These are phyloP conservation scores for Lecanicillium sp. DNA, from an alignment of 2,329 filamentous ascomycete species.

Conservation along the genomic window DNA sequence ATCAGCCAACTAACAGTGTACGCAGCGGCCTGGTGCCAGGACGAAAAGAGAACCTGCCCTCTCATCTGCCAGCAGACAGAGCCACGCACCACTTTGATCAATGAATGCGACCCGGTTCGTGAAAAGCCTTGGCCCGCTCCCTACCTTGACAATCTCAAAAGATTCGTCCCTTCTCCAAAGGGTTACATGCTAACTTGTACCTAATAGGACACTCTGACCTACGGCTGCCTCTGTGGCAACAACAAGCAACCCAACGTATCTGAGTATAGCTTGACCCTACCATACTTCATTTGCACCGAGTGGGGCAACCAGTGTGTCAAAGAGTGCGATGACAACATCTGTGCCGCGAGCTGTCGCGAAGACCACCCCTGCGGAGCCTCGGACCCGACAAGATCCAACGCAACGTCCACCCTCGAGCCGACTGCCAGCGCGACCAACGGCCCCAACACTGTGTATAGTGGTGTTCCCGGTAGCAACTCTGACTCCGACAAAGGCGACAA, in stretches of 20 bases:
- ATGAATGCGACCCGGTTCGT: constrained; percentile 60
- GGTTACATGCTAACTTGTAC: constrained; percentile 1
- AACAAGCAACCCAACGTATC: constrained; percentile 61
- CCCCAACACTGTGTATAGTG: constrained; percentile 30
- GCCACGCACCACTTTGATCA: constrained; percentile 43
- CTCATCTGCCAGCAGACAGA: constrained; percentile 59
- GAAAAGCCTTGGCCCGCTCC: background rate
- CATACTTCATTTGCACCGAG: constrained; percentile 67
- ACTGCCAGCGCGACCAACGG: constrained; percentile 20
- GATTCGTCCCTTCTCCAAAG: background rate
- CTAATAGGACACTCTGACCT: constrained; percentile 50
- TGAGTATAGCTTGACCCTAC: constrained; percentile 70
- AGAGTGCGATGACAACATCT: constrained; percentile 49
- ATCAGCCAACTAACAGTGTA: constrained; percentile 12
- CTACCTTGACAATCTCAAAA: background rate
- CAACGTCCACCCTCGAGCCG: constrained; percentile 35
- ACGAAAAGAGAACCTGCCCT: constrained; percentile 57
- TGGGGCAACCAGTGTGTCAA: constrained; percentile 62
- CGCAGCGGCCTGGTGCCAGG: constrained; percentile 56
- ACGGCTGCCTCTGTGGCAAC: constrained; percentile 63
- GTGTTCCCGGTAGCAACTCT: constrained; percentile 13
- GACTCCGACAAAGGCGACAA: constrained; percentile 8
- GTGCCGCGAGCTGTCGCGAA: constrained; percentile 50
- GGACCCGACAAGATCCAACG: constrained; percentile 52
- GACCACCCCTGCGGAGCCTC: constrained; percentile 67